Percentiles rank a stretch among this genome's conserved stretches.
Conservation (phyloP, 169 alveolate genomes). For the Haemoproteus tartakovskyi region DNA sequence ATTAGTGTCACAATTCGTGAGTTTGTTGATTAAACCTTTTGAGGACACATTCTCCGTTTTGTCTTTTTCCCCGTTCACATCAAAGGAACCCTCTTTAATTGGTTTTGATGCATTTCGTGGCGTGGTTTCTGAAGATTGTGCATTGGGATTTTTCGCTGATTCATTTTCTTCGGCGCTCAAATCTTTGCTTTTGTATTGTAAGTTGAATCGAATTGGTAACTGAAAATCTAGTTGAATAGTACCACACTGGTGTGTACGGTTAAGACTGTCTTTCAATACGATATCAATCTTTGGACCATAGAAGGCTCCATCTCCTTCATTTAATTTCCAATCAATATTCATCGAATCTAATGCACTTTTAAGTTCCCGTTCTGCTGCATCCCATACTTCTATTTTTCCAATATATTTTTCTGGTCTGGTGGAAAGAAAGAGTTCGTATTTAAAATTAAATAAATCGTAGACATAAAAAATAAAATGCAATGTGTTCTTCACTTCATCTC, state of each 20-base stretch:
- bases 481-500: slow-evolving; percentile 87
- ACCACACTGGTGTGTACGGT: slow-evolving; percentile 98
- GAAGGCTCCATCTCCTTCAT: slow-evolving; percentile 99
- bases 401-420: slow-evolving; percentile 96
- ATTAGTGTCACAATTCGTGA: no score
- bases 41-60: no score
- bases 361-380: slow-evolving; percentile 92
- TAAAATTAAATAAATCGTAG: slow-evolving; percentile 92
- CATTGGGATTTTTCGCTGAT: no score
- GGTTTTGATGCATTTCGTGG: no score
- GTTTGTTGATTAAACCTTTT: no score
- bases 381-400: slow-evolving; percentile 95
- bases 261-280: slow-evolving; percentile 92
- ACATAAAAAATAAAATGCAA: slow-evolving; percentile 92
- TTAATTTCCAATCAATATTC: slow-evolving; percentile 92
- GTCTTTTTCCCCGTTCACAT: no score
- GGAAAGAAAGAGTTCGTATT: slow-evolving; percentile 91
- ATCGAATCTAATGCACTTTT: slow-evolving; percentile 89
- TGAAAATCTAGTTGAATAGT: slow-evolving; percentile 98
- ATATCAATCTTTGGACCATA: slow-evolving; percentile 99
- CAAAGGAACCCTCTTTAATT: no score
- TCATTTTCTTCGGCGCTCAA: slow-evolving; percentile 46
- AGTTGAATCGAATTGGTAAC: slow-evolving; percentile 96
- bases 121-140: no score
- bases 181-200: slow-evolving; percentile 93